A percentile compares a stretch with the other conserved stretches of the same genome.
These are phyloP conservation scores for Chrysoporthe deuterocubensis DNA, from an alignment of 2,329 filamentous ascomycete species.

Conservation along the genomic window DNA sequence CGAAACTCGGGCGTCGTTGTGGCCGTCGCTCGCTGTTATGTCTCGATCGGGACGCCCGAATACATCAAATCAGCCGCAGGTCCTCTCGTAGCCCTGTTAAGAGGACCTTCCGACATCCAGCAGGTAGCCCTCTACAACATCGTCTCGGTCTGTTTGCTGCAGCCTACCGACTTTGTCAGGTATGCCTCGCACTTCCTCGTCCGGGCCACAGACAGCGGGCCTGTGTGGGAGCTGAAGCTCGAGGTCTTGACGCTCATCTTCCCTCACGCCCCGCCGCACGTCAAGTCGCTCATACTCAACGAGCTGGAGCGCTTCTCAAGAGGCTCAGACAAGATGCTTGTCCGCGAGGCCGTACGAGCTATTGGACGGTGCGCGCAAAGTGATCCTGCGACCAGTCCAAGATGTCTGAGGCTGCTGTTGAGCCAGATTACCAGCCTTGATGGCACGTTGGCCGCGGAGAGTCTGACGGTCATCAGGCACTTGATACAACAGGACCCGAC, in stretches of 20 bases:
- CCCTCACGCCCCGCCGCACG: slow-evolving; percentile 73
- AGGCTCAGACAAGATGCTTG: slow-evolving; percentile 72
- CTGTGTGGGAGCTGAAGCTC: slow-evolving; percentile 89
- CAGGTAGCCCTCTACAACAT: slow-evolving; percentile 93
- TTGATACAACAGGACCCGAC: slow-evolving; percentile 89
- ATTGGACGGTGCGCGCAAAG: slow-evolving; percentile 92
- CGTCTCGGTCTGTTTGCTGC: slow-evolving; percentile 82
- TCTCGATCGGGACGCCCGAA: slow-evolving; percentile 78
- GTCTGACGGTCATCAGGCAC: slow-evolving; percentile 91
- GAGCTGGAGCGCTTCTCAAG: slow-evolving; percentile 94
- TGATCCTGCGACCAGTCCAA: slow-evolving; percentile 69
- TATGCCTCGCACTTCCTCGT: slow-evolving; percentile 91
- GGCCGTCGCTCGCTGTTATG: slow-evolving; percentile 82
- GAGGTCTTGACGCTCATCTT: slow-evolving; percentile 92
- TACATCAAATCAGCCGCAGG: slow-evolving; percentile 79
- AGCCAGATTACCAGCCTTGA: slow-evolving; percentile 88
- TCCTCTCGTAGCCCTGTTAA: slow-evolving; percentile 82
- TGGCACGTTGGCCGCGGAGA: slow-evolving; percentile 86
- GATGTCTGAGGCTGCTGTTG: slow-evolving; percentile 82
- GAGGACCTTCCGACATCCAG: slow-evolving; percentile 84
- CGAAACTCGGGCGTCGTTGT: slow-evolving; percentile 92
- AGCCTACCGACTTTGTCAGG: slow-evolving; percentile 80
- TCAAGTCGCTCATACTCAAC: slow-evolving; percentile 85
- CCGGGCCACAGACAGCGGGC: slow-evolving; percentile 74
- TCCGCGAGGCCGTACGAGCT: slow-evolving; percentile 87